Percentiles rank a stretch among this genome's conserved stretches.
Evolutionary conservation across 345 rosid genomes (phyloP).

Genomic region (Salix koriyanagi): DNA sequence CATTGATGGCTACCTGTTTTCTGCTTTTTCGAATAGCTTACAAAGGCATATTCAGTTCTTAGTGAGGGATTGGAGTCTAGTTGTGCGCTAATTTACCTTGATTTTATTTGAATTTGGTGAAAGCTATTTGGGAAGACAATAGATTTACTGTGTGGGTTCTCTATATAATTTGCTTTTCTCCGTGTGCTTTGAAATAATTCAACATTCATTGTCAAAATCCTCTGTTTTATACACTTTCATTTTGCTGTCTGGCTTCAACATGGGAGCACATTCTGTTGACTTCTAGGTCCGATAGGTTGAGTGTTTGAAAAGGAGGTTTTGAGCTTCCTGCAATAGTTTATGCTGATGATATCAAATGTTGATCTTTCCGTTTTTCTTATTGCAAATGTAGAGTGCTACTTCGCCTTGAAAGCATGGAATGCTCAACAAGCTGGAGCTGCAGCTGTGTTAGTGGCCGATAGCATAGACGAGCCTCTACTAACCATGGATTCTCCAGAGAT

Average conservation of each 20-base stretch:
- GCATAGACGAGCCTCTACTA: constrained; percentile 63
- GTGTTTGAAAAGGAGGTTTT: not conserved
- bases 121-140: not conserved
- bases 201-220: not conserved
- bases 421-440: constrained; percentile 89
- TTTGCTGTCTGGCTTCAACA: not conserved
- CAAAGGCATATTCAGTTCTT: not conserved
- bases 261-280: not conserved
- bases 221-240: not conserved
- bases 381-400: constrained; percentile 65
- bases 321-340: not conserved
- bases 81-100: not conserved
- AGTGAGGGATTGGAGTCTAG: not conserved
- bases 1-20: not conserved
- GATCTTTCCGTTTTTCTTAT: not conserved
- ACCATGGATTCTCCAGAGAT: constrained; percentile 92
- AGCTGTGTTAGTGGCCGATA: constrained; percentile 78
- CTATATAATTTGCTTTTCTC: not conserved
- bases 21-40: not conserved
- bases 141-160: not conserved
- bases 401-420: constrained; percentile 84
- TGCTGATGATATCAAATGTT: not conserved
- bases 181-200: not conserved
- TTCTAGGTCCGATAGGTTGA: not conserved
- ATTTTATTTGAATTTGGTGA: not conserved